Evolutionary conservation across 306 rosid genomes (phyloP).

Genomic region (Sophora flavescens): DNA sequence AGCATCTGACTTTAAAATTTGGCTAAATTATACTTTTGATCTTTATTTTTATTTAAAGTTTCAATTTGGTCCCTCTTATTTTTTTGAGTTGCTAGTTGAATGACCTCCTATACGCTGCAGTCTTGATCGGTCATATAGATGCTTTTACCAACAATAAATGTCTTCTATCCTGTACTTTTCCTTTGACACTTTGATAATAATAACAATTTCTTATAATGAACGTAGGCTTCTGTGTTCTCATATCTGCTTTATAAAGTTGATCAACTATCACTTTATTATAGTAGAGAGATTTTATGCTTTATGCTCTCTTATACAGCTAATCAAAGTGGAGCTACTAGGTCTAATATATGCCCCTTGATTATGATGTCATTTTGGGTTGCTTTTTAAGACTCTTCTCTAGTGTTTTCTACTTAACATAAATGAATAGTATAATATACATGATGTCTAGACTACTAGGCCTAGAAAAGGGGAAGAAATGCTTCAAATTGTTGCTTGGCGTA

Average conservation of each 20-base stretch:
- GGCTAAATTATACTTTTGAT: too few species aligned
- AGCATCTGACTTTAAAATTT: background rate
- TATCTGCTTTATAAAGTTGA: constrained; percentile 1
- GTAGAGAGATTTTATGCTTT: background rate
- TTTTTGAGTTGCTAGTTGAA: background rate
- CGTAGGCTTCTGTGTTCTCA: background rate
- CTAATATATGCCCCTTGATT: too few species aligned
- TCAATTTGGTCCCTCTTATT: too few species aligned
- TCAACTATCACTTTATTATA: constrained; percentile 18
- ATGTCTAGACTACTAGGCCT: background rate
- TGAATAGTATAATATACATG: constrained; percentile 48
- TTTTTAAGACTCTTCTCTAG: constrained; percentile 15
- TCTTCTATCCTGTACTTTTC: background rate
- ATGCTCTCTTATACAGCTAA: constrained; percentile 30
- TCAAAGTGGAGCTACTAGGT: constrained; percentile 34
- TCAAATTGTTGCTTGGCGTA: constrained; percentile 56
- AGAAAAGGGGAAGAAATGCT: constrained; percentile 21
- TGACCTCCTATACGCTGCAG: background rate
- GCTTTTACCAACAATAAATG: background rate
- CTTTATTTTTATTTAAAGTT: too few species aligned
- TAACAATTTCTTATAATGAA: background rate
- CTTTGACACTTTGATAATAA: background rate
- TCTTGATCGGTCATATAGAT: background rate
- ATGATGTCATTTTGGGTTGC: constrained; percentile 7
- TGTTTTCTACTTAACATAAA: constrained; percentile 3